Percentiles rank a stretch among this genome's conserved stretches.
These are phyloP conservation scores for Catenaria anguillulae DNA, from an alignment of 371 early-diverging fungal genomes.

Conservation along the genomic window DNA sequence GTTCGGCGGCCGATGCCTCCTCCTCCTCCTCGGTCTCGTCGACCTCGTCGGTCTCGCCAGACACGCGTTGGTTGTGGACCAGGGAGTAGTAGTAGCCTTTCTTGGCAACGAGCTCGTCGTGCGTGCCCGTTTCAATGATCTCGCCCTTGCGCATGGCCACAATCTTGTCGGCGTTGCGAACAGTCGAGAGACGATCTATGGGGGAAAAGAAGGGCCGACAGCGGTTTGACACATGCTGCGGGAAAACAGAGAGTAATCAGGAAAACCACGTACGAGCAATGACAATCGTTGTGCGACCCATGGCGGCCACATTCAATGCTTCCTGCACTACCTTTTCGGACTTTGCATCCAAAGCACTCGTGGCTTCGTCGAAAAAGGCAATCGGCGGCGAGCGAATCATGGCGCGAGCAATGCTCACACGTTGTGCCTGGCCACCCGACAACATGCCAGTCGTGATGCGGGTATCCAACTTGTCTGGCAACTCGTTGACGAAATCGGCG, in stretches of 20 bases:
- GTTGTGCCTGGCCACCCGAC: constrained; percentile 24
- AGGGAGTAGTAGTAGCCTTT: constrained; percentile 14
- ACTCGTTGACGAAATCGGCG: constrained; percentile 10
- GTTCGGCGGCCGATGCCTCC: background rate
- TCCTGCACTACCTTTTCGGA: constrained; percentile 16
- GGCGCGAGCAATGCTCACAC: constrained; percentile 16
- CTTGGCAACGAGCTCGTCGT: constrained; percentile 36
- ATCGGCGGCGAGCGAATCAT: constrained; percentile 22
- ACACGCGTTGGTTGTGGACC: constrained; percentile 17
- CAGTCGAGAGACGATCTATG: constrained; percentile 12
- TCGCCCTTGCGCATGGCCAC: constrained; percentile 58
- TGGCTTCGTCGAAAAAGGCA: constrained; percentile 30
- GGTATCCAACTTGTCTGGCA: constrained; percentile 12
- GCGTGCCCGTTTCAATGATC: constrained; percentile 55
- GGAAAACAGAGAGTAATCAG: too few species aligned
- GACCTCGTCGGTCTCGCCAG: background rate
- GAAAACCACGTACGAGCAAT: too few species aligned
- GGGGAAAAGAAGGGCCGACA: background rate
- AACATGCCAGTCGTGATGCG: constrained; percentile 15
- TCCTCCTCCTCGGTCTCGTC: background rate
- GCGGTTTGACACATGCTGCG: too few species aligned
- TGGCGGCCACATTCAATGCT: constrained; percentile 12
- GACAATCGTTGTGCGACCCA: constrained; percentile 12
- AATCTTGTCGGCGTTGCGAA: constrained; percentile 64
- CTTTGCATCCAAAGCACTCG: constrained; percentile 23